Conservation (phyloP, 345 rosid genomes). For the Hirschfeldia incana region DNA sequence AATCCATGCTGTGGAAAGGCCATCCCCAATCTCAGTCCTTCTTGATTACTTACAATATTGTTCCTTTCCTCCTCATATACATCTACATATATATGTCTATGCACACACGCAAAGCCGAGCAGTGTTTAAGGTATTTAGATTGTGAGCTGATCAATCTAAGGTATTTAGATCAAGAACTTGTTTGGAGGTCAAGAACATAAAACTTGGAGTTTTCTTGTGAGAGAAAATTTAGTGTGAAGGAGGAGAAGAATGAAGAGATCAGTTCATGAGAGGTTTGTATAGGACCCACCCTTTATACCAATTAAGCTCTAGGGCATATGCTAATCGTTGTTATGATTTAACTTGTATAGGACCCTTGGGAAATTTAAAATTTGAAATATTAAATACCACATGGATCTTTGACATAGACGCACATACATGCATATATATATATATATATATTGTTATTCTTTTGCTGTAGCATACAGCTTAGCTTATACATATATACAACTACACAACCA, state of each 20-base stretch:
- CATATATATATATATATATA: neutral
- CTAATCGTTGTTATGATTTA: constrained; percentile 21
- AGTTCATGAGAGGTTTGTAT: constrained; percentile 26
- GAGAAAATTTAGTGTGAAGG: constrained; percentile 13
- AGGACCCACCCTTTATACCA: constrained; percentile 41
- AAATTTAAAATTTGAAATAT: neutral
- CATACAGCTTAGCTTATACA: constrained; percentile 25
- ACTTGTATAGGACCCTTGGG: constrained; percentile 26
- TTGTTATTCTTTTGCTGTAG: constrained; percentile 11
- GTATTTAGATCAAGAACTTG: neutral
- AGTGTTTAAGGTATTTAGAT: neutral
- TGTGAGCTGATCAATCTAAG: neutral
- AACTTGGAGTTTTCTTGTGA: constrained; percentile 19
- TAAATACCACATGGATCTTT: constrained; percentile 33
- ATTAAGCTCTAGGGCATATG: constrained; percentile 35
- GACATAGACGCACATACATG: constrained; percentile 7
- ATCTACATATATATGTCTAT: constrained; percentile 10
- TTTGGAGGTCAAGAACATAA: neutral
- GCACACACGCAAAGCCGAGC: neutral
- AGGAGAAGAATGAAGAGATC: constrained; percentile 9
- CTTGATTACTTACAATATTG: constrained; percentile 26
- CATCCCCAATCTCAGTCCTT: constrained; percentile 48
- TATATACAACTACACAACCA: constrained; percentile 32
- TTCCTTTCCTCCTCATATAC: constrained; percentile 36
- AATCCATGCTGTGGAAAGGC: constrained; percentile 74